Percentiles rank a stretch among this genome's conserved stretches.
Evolutionary conservation across 2,329 filamentous ascomycete species (phyloP).

Genomic region (Fusarium protoensiforme): DNA sequence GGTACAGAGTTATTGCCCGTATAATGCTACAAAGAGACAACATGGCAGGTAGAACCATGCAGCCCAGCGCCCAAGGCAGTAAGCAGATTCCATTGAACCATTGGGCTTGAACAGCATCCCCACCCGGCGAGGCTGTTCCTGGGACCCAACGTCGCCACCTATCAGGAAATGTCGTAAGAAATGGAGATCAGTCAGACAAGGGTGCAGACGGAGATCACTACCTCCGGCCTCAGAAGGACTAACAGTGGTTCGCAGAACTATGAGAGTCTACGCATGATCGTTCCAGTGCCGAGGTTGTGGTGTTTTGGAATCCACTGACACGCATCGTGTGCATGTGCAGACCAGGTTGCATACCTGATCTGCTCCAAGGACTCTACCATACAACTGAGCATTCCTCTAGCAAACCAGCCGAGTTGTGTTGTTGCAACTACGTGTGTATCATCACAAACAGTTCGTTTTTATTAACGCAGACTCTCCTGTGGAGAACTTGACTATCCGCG

Average conservation of each 20-base stretch:
- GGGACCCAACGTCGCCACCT: not conserved
- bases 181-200: not conserved
- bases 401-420: too few relatives aligned
- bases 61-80: not conserved
- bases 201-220: not conserved
- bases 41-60: not conserved
- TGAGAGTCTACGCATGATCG: not conserved
- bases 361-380: not conserved
- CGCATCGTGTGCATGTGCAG: not conserved
- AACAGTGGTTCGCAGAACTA: not conserved
- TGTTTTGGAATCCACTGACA: not conserved
- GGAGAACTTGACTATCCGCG: not conserved
- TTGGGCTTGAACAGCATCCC: not conserved
- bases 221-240: not conserved
- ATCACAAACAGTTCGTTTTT: not conserved
- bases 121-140: not conserved
- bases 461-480: not conserved
- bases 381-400: not conserved
- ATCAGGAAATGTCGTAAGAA: not conserved
- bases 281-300: not conserved
- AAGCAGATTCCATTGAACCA: not conserved
- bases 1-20: not conserved
- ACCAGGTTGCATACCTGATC: not conserved
- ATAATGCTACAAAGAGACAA: not conserved
- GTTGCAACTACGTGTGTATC: not conserved